Base-by-base conservation (phyloP, 148 eudicot species). In the Vaccinium myrtillus region DNA sequence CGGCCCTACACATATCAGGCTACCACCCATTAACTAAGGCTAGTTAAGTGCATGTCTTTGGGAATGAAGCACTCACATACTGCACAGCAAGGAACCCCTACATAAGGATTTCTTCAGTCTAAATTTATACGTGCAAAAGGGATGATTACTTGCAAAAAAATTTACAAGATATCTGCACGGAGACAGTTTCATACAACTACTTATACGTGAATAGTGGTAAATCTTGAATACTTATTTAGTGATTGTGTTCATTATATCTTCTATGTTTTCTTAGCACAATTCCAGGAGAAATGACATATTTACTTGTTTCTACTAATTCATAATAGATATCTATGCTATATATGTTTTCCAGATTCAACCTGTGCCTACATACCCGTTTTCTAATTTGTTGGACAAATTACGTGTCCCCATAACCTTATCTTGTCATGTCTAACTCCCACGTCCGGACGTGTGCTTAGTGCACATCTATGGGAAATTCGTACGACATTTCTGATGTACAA, bases 11-110 rank as follows among this genome's bases (percentile, higher is more conserved):
- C 50, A 39, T 18, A 39, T 74, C 77, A 74, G 8, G 51, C 21
- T 74, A 43, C 77, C 23, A 74, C 77, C 77, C 50, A 43, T 43
- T 74, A 74, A 74, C 51, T 74, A 74, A 65, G 51, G 51, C 51
- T 74, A 25, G 77, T 36, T 73, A 46, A 74, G 77, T 7, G 23
- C 51, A 74, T 12, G 50, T 18, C 51, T 18, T 74, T 18, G 49
- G 46, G 43, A 70, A 70, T 65, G 30, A 27, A 27, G 43, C 75
- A 27, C 73, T 67, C 39, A 25, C 14, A 67, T 25, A 25, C 36
- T n/a, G 14, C 23, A 67, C 36, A 67, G 36, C 30, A 67, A 63
- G 69, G 69, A 18, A 67, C 32, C 10, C 7, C 23, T 67, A 67
- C 16, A 8, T 1, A 13, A 74, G 23, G n/a, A 13, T 75, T 75